A percentile compares a stretch with the other conserved stretches of the same genome.
Evolutionary conservation across 495 filamentous ascomycete genomes (phyloP).

Genomic region (Aspergillus olivimuriae): DNA sequence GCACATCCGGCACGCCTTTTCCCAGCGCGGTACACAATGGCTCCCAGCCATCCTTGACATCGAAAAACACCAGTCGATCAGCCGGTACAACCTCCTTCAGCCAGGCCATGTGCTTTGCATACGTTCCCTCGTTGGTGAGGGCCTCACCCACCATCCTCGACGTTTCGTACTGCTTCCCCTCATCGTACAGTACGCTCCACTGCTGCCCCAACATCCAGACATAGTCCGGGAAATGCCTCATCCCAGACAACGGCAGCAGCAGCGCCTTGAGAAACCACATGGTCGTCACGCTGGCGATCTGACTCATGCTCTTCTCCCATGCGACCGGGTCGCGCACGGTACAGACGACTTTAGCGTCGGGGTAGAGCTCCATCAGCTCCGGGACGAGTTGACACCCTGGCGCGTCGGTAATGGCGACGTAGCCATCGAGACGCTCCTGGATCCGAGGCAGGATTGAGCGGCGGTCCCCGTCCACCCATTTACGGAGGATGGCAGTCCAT

Average conservation of each 20-base stretch:
- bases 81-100: background rate
- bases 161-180: background rate
- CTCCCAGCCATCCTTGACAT: background rate
- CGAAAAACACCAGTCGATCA: background rate
- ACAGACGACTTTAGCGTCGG: constrained; percentile 23
- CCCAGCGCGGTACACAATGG: background rate
- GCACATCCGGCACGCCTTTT: background rate
- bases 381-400: constrained; percentile 19
- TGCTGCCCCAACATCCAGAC: constrained; percentile 7
- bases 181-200: constrained; percentile 7
- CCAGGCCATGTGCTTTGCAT: background rate
- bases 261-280: constrained; percentile 14
- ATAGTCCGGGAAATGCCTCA: constrained; percentile 18
- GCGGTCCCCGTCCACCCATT: constrained; percentile 10
- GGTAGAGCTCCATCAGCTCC: constrained; percentile 22
- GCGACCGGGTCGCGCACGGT: constrained; percentile 16
- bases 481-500: constrained; percentile 14
- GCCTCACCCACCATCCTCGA: background rate
- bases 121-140: background rate
- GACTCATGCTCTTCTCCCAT: constrained; percentile 19
- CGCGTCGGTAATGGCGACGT: constrained; percentile 43
- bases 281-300: constrained; percentile 4
- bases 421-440: constrained; percentile 60
- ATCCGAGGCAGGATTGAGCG: constrained; percentile 68
- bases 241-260: constrained; percentile 19